Evolutionary conservation across 2,329 filamentous ascomycete species (phyloP), one percentile per base, ranked within the genome.

Genomic region (Apiospora marii): DNA sequence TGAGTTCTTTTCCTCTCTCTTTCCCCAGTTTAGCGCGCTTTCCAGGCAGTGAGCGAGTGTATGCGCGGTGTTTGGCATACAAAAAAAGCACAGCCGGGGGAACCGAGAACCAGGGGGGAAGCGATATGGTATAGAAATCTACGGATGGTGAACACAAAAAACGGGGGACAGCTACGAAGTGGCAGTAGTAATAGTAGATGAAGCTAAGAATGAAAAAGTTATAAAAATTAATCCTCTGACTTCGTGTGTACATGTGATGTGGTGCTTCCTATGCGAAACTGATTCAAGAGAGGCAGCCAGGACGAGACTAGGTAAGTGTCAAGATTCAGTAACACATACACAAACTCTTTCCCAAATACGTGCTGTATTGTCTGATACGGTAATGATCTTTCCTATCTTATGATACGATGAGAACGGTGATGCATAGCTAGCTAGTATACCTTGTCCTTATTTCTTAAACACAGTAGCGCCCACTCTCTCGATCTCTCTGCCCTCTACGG

Each of bases 401-500:
- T 41, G 37, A 10, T 16, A 19, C 24, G 13, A 30, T 30, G 24
- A 30, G 24, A 30, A 58, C 51, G 13, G 13, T 5, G 4, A 14
- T 27, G 5, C 13, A 10, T 51, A 51, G 49, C 10, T 27, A 51
- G 46, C 37, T 41, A 41, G 37, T 41, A 41, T 41, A 41, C 37
- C 37, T 41, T 24, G 37, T 68, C 34, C 70, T 79, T 79, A 86
- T 75, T 81, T 84, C 83, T 85, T 90, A 77, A 92, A 89, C 30
- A 85, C 86, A 16, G 84, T 88, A 75, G 93, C 88, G 76, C 89
- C 89, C 70, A 98, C 85, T 78, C 93, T 89, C 84, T 98, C 95
- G 82, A 98, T 94, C 82, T 98, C 96, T 74, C 90, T 83, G 2
- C 87, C 90, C 74, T 92, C 91, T 30, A 88, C 84, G 70, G 92